A percentile compares a stretch with the other conserved stretches of the same genome.
Evolutionary conservation across 352 stramenopile species (phyloP).

Genomic region (Globisporangium abappressorium): DNA sequence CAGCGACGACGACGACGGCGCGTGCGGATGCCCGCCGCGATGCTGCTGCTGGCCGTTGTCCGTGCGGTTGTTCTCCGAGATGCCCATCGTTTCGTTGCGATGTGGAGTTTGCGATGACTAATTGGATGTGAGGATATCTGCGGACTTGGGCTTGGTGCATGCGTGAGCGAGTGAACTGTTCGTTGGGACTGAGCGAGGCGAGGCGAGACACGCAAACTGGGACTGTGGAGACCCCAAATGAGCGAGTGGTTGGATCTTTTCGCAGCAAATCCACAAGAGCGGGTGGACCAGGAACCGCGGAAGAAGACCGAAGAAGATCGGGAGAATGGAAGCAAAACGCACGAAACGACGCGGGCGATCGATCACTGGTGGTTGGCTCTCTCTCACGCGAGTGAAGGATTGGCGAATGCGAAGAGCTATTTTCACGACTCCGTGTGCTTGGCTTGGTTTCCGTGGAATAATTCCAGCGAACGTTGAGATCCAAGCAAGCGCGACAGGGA

Average conservation of each 20-base stretch:
- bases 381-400: too few species aligned
- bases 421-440: too few species aligned
- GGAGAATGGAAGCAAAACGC: background rate
- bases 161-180: background rate
- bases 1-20: background rate
- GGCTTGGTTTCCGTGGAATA: background rate
- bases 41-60: constrained; percentile 11
- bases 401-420: too few species aligned
- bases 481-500: background rate
- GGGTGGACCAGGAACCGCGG: background rate
- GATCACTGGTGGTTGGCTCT: too few species aligned
- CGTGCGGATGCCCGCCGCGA: background rate
- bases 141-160: background rate
- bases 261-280: background rate
- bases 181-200: background rate
- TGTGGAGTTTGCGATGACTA: background rate
- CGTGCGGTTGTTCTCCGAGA: constrained; percentile 15
- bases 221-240: constrained; percentile 4
- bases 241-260: background rate
- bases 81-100: constrained; percentile 9
- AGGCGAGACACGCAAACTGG: background rate
- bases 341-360: background rate
- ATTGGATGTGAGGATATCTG: background rate
- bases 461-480: background rate
- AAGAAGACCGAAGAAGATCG: background rate